Evolutionary conservation across 2,329 filamentous ascomycete species (phyloP), one percentile per base, ranked within the genome.

Genomic region (Diplodia scrobiculata): DNA sequence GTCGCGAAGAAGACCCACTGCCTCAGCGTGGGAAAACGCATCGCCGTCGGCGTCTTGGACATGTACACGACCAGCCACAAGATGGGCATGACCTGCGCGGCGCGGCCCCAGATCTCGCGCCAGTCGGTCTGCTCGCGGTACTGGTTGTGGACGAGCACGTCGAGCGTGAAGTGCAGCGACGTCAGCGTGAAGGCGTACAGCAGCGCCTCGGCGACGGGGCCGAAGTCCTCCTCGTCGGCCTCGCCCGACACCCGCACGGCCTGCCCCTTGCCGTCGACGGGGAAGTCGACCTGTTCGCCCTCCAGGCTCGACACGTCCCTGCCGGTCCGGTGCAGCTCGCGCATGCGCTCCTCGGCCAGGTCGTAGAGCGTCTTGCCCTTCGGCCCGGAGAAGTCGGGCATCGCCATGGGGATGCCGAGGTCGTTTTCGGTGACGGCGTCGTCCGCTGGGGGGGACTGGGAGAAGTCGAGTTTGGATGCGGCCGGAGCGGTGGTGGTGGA

Each of bases 71-170:
- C 70, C 14, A 82, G 50, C 51, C 79, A 77, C 67, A 84, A 77
- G 11, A 82, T 73, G 0, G 81, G 81, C 38, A 79, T 67, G 2
- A 80, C 75, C 2, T 74, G 82, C 1, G 78, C 72, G 1, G 86
- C 82, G 54, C 89, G 83, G 59, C 73, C 72, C 13, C 82, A 70
- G 2, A 92, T 83, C 27, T 80, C 76, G 0, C 73, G 66, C 87
- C 88, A 91, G 3, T 83, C 74, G 2, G 92, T 82, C 1, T 86
- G 83, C 68, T 87, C 82, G n/a, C 87, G 86, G 72, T 91, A 95
- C 77, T 95, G 91, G 71, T 89, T 84, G 75, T 92, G 89, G 25
- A 92, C 90, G 11, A 95, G 81, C 45, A 92, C 87, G 73, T 94
- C 91, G 63, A 95, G 83, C 0, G 89, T 91, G 70, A 92, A 88